These are phyloP conservation scores for Silene conica DNA, from an alignment of 148 eudicot species.

Conservation along the genomic window DNA sequence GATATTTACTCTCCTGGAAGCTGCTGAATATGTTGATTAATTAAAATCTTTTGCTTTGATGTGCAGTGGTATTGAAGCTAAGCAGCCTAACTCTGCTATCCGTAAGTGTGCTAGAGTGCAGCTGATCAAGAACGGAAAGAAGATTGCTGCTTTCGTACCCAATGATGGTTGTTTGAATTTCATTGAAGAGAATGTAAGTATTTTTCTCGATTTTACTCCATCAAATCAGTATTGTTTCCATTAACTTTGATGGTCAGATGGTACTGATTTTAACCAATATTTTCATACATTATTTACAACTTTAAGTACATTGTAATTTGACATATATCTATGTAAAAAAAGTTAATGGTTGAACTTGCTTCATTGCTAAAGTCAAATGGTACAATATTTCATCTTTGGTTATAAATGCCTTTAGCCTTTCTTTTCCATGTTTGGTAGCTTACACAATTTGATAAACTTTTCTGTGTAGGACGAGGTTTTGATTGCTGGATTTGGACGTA, in stretches of 20 bases:
- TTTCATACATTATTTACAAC: no score
- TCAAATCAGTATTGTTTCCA: no score
- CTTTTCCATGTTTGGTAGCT: neutral
- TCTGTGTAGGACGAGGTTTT: constrained; percentile 66
- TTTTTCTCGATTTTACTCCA: no score
- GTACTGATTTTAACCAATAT: no score
- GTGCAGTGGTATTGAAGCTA: constrained; percentile 88
- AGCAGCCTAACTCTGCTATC: constrained; percentile 98
- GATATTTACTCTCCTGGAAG: no score
- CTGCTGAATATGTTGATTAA: neutral
- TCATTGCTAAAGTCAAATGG: no score
- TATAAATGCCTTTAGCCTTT: neutral
- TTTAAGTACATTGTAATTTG: no score
- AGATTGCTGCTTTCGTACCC: constrained; percentile 95
- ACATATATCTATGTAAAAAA: no score
- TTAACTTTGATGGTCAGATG: no score
- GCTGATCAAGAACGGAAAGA: constrained; percentile 90
- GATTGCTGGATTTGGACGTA: constrained; percentile 96
- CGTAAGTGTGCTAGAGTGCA: constrained; percentile 97
- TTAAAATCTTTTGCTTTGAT: neutral
- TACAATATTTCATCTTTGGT: neutral
- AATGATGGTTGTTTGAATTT: constrained; percentile 97
- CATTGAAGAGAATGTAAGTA: constrained; percentile 85
- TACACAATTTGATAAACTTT: neutral
- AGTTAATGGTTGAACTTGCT: no score